Evolutionary conservation across 1,284 basidiomycete species (phyloP), one percentile per base, ranked within the genome.

Genomic region (Lentinula novae-zelandiae): DNA sequence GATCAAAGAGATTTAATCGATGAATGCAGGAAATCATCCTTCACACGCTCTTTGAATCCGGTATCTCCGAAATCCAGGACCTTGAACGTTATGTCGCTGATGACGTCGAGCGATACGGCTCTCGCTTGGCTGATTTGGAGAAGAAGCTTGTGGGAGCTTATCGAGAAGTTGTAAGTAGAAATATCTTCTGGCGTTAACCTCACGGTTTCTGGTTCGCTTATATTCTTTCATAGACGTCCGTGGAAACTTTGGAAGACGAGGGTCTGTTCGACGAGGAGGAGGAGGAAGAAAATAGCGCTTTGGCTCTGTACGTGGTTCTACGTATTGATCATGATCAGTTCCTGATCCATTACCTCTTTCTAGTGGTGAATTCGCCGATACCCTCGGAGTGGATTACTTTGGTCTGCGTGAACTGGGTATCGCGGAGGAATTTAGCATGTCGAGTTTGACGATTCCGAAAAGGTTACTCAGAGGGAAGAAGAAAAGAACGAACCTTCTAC

Each of bases 381-480:
- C 87, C 22, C 82, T 96, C 15, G 95, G 95, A 40, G 95, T 97
- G 68, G 96, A 98, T 73, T 97, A 95, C 75, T 85, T 98, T 38
- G 96, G 95, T 17, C 80, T 98, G 34, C 83, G 86, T 58, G 94
- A 93, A 70, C 76, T 96, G 48, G 96, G 96, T 20, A 92, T 98
- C 60, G 94, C 95, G 55, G 82, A 83, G 50, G 96, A 98, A 71
- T 81, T 93, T 59, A 93, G 93, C n/a, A 75, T 96, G 64, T 82
- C 86, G 1, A 89, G 82, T 63, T 80, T 97, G 55, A 84, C 82
- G 10, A 83, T 97, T 17, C 96, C 96, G 5, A 88, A 87, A 69
- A 84, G 82, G 60, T 72, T 98, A 38, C 84, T 95, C 70, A 89
- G 86, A 68, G 86, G 90, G 40, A 87, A 89, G 72, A 81, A 80